A percentile compares a stretch with the other conserved stretches of the same genome.
Conservation (phyloP, 2,329 filamentous ascomycete species). For the Pseudopyricularia cyperi region DNA sequence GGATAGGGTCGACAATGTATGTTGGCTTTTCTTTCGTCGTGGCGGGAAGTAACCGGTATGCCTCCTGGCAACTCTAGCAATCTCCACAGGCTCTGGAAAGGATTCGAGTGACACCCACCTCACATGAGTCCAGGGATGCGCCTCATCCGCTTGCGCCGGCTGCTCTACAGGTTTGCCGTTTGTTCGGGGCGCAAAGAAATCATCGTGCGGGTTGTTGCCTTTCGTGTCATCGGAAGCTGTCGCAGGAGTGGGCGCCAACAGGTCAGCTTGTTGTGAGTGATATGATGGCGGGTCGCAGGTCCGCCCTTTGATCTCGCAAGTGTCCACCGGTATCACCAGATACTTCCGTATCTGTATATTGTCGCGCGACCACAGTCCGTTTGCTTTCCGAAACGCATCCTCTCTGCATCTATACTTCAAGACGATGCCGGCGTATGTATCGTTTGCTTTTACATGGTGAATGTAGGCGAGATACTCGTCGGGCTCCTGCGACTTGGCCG, state of each 20-base stretch:
- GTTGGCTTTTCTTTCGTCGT: slow-evolving; percentile 69
- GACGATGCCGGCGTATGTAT: slow-evolving; percentile 84
- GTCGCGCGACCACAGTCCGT: slow-evolving; percentile 90
- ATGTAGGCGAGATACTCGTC: slow-evolving; percentile 79
- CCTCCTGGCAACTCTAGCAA: slow-evolving; percentile 69
- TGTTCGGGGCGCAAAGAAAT: slow-evolving; percentile 25
- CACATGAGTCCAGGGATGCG: slow-evolving; percentile 70
- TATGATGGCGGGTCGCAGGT: slow-evolving; percentile 42
- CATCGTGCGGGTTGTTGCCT: slow-evolving; percentile 16
- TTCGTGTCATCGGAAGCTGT: not conserved
- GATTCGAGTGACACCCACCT: slow-evolving; percentile 78
- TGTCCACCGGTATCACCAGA: slow-evolving; percentile 76
- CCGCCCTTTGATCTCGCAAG: slow-evolving; percentile 71
- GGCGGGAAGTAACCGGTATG: slow-evolving; percentile 86
- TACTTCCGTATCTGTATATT: slow-evolving; percentile 73
- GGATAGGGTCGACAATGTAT: slow-evolving; percentile 50
- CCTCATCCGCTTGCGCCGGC: slow-evolving; percentile 29
- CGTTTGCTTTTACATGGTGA: slow-evolving; percentile 68
- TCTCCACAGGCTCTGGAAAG: slow-evolving; percentile 58
- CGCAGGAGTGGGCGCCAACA: slow-evolving; percentile 35
- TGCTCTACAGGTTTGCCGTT: slow-evolving; percentile 18
- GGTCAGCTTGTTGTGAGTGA: slow-evolving; percentile 29
- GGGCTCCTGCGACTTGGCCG: slow-evolving; percentile 40
- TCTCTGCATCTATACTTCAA: slow-evolving; percentile 82
- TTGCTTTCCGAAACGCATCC: slow-evolving; percentile 71